These are phyloP conservation scores for Diaporthe velutina DNA, from an alignment of 2,329 filamentous ascomycete species.

Conservation along the genomic window DNA sequence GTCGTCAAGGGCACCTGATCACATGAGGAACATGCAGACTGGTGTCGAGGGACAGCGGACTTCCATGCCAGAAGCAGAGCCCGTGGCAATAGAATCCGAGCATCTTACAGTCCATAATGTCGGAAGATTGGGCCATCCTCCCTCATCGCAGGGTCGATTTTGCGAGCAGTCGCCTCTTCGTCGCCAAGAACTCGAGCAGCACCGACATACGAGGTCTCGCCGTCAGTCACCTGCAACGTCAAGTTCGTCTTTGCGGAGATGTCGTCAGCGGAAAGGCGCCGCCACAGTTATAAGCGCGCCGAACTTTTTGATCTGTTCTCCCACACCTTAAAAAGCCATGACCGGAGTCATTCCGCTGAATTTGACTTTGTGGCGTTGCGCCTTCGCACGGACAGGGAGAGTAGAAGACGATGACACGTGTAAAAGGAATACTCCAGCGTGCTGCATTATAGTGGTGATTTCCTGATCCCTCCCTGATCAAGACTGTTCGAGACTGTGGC, in stretches of 20 bases:
- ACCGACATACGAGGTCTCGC: not conserved
- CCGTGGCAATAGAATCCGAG: not conserved
- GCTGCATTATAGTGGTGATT: not conserved
- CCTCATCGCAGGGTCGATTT: not conserved
- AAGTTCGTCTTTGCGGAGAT: not conserved
- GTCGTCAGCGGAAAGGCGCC: conserved; percentile 10
- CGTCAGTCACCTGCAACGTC: not conserved
- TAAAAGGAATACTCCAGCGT: not conserved
- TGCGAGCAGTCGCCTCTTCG: not conserved
- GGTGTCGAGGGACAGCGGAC: not conserved
- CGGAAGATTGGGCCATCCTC: not conserved
- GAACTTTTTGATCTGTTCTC: not conserved
- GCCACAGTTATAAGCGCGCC: conserved; percentile 2
- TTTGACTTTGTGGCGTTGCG: not conserved
- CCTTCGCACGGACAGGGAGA: not conserved
- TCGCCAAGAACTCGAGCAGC: not conserved
- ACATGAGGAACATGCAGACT: not conserved
- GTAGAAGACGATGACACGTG: not conserved
- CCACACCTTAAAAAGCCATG: not conserved
- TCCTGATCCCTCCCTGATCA: not conserved
- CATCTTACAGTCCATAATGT: not conserved
- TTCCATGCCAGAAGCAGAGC: not conserved
- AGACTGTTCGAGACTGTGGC: conserved; percentile 5
- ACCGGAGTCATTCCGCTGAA: not conserved
- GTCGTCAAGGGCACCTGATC: not conserved